phyloP scores from a whole-genome alignment of 2,329 filamentous ascomycete species.

The Venturiaceae sp. region DNA sequence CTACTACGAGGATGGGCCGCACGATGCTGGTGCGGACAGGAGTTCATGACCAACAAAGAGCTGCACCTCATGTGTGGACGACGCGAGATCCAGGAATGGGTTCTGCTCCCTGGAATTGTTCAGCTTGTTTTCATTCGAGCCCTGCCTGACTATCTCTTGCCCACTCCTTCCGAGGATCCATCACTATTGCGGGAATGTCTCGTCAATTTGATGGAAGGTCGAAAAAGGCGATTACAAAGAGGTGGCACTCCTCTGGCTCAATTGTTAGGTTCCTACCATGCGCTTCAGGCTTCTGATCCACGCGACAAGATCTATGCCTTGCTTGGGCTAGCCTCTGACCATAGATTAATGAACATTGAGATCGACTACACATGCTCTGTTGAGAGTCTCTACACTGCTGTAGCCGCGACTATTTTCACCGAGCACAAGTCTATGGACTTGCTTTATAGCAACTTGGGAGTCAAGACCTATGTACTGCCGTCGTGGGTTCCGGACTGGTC shows the following conservation, averaged over 20 bases:
- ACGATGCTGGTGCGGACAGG: not conserved
- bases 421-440: not conserved
- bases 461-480: not conserved
- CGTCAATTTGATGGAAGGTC: not conserved
- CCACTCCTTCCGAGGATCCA: not conserved
- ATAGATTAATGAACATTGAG: not conserved
- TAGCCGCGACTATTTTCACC: not conserved
- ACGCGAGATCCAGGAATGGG: not conserved
- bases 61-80: not conserved
- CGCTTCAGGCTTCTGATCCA: not conserved
- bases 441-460: not conserved
- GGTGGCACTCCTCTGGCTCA: not conserved
- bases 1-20: not conserved
- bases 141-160: not conserved
- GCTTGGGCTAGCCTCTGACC: not conserved
- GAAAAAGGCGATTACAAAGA: no score
- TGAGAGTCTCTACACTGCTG: not conserved
- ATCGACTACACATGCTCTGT: not conserved
- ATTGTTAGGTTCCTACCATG: not conserved
- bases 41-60: not conserved
- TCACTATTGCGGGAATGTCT: not conserved
- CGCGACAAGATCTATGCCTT: not conserved
- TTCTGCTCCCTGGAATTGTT: not conserved
- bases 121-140: not conserved
- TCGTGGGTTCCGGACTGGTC: slow-evolving; percentile 2